A percentile compares a stretch with the other conserved stretches of the same genome.
Evolutionary conservation across 2,329 filamentous ascomycete genomes (phyloP).

Genomic region (Penicillium crustosum): DNA sequence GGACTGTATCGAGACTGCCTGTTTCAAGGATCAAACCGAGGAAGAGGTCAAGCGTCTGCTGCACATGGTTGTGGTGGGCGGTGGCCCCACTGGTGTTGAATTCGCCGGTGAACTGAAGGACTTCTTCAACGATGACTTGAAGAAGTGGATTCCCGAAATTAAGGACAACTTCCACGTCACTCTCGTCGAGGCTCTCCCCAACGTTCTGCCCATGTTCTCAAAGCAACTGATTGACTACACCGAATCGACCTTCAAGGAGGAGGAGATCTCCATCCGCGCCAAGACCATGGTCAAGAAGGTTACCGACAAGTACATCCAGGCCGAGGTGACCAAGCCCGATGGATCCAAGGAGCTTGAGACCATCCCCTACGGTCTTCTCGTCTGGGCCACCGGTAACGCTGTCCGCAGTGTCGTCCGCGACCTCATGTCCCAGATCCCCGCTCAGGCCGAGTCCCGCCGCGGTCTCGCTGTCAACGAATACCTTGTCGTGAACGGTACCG

Average conservation of each 20-base stretch:
- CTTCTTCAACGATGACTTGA: conserved; percentile 97
- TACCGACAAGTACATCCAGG: conserved; percentile 88
- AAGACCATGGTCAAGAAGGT: conserved; percentile 99
- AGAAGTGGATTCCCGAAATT: conserved; percentile 97
- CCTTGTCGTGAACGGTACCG: conserved; percentile 92
- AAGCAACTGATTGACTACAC: conserved; percentile 99
- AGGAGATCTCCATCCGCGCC: conserved; percentile 94
- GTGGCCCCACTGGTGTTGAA: conserved; percentile 94
- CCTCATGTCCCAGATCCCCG: conserved; percentile 86
- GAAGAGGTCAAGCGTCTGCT: conserved; percentile 91
- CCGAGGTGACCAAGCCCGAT: conserved; percentile 76
- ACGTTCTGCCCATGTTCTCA: conserved; percentile 93
- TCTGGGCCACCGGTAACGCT: conserved; percentile 98
- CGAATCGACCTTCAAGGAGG: conserved; percentile 97
- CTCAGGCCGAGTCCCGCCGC: conserved; percentile 90
- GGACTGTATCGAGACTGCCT: conserved; percentile 98
- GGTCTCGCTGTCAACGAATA: conserved; percentile 98
- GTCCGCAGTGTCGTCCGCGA: conserved; percentile 86
- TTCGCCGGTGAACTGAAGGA: conserved; percentile 98
- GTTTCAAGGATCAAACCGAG: conserved; percentile 89
- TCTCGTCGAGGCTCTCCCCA: conserved; percentile 93
- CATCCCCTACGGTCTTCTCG: conserved; percentile 91
- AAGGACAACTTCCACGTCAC: conserved; percentile 94
- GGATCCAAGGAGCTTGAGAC: conserved; percentile 77
- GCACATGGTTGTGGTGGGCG: conserved; percentile 95